These are phyloP conservation scores for Magnaporthiopsis incrustans DNA, from an alignment of 2,329 filamentous ascomycete species.

Conservation along the genomic window DNA sequence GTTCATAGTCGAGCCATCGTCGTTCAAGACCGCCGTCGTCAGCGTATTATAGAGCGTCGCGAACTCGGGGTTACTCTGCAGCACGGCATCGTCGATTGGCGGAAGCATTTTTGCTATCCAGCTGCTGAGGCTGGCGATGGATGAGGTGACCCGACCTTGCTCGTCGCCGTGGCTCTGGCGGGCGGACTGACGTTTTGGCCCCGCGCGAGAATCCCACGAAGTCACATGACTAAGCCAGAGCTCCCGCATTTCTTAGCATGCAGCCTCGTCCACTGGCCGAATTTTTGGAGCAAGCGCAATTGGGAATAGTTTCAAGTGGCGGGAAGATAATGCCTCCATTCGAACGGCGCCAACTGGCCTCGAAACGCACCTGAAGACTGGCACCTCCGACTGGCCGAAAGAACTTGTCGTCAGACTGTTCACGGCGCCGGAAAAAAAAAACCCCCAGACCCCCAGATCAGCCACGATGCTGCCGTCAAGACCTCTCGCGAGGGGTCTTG, in stretches of 20 bases:
- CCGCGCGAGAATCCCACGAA: slow-evolving; percentile 2
- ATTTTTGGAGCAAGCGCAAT: not conserved
- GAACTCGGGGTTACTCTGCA: slow-evolving; percentile 52
- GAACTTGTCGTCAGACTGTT: not conserved
- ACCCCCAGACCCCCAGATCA: not conserved
- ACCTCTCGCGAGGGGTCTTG: slow-evolving; percentile 2
- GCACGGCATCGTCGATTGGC: slow-evolving; percentile 44
- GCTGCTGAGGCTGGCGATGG: not conserved
- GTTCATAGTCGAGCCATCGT: slow-evolving; percentile 49
- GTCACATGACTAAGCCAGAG: not conserved
- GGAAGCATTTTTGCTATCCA: slow-evolving; percentile 42
- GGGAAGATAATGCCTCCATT: not conserved
- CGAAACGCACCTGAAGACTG: not conserved
- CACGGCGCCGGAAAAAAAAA: not conserved
- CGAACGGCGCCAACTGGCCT: not conserved
- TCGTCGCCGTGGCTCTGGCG: not conserved
- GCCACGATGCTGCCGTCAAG: slow-evolving; percentile 4
- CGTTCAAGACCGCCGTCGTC: slow-evolving; percentile 44
- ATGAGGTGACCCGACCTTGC: not conserved
- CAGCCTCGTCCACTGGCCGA: not conserved
- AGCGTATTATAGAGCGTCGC: slow-evolving; percentile 49
- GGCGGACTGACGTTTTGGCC: not conserved
- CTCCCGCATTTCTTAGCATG: not conserved
- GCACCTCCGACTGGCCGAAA: not conserved
- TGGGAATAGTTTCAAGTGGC: not conserved